Evolutionary conservation across 2,329 filamentous ascomycete genomes (phyloP), one percentile per base, ranked within the genome.

Genomic region (Graphilbum fragrans): DNA sequence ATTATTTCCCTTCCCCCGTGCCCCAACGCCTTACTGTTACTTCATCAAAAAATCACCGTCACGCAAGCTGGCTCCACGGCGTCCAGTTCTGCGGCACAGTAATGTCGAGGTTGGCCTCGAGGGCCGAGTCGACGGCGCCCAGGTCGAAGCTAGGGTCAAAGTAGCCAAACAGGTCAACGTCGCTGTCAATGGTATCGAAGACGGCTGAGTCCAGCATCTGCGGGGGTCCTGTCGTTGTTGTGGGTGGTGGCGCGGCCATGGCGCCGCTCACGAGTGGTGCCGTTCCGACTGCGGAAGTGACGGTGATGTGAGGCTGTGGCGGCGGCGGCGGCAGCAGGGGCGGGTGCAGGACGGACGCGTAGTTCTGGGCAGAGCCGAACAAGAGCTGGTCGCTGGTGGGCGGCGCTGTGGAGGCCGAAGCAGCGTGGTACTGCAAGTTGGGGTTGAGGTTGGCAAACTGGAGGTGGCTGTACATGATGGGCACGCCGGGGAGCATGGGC

Each of bases 81-180:
- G 49, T 45, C 70, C 69, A 74, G 34, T 70, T 71, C 1, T 69
- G 64, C 1, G 70, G 70, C 12, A 69, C 55, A 0, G 66, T 67
- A 39, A 74, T 69, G 37, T 74, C 71, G 3, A 75, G 55, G 41
- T 73, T 73, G 0, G 69, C 68, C 43, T 73, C 69, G 0, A 74
- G 54, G 0, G 66, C 70, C 17, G 71, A 69, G 47, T 75, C 70
- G 20, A 74, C 66, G 0, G 70, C 70, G 20, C 62, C 63, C 1
- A 75, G 49, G 38, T 74, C 64, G 47, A 75, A 75, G 38, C 57
- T 70, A 3, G 70, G 70, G 38, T 72, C 71, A 21, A 75, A 71
- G 35, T 72, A 64, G 3, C 66, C 67, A 48, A 74, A 74, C 1
- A 74, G 58, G 35, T 74, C 69, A n/a, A 72, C 57, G 2, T 70